Evolutionary conservation across 331 rosid genomes (phyloP), one percentile per base, ranked within the genome.

Genomic region (Malus hybrid): DNA sequence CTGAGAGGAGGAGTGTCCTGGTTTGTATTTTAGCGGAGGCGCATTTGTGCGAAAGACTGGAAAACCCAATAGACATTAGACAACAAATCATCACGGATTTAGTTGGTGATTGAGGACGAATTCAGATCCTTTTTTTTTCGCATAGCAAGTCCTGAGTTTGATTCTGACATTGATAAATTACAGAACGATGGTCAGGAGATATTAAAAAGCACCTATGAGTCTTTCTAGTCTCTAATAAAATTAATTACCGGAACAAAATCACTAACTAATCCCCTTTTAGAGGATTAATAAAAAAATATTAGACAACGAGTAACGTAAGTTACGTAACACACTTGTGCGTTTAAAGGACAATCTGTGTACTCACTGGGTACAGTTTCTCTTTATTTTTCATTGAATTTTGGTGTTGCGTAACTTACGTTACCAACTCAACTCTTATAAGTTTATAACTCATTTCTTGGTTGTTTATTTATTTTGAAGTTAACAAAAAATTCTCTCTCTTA

Each of bases 61-160:
- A 71, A 71, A 56, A 9, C 12, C 65, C 75, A 71, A 32, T 11
- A n/a, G 50, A 2, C 30, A 53, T 44, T 34, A 39, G 46, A 39
- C 46, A 39, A 39, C 46, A 39, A 34, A 34, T 34, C 39, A 33
- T 2, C 9, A 34, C 10, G 39, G 9, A 7, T 34, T 34, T 24
- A 24, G 24, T 24, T 24, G 24, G 24, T 7, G 1, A 34, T 0
- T 34, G 39, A 34, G 9, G 9, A 7, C 39, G 42, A 34, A 7
- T 7, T 34, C 42, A 7, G 39, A 7, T 34, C 24, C 24, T 24
- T 2, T 6, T 34, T 34, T 34, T 33, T 34, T 34, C 39, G 0
- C 0, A 34, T 0, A 0, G 0, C 0, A 33, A 0, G 0, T 34
- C 0, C 0, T 34, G 10, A 34, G 2, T 34, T 34, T 33, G 2